Evolutionary conservation across 2,329 filamentous ascomycete genomes (phyloP).

Genomic region (Cladosporium sp.): DNA sequence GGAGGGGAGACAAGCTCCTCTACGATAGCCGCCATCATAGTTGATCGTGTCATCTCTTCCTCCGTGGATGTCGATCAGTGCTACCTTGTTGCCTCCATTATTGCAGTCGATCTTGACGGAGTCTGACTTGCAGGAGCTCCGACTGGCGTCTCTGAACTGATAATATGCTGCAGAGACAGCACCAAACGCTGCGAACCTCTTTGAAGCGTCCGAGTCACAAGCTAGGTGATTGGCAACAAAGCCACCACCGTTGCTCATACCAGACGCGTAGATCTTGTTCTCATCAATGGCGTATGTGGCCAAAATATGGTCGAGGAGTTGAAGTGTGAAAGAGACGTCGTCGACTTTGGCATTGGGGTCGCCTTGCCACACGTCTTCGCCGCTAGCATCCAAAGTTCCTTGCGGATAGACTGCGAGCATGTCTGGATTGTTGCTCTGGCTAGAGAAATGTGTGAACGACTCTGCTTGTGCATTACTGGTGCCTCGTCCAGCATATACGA

Average conservation of each 20-base stretch:
- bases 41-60: conserved; percentile 35
- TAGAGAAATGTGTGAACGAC: conserved; percentile 40
- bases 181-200: conserved; percentile 45
- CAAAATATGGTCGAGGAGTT: conserved; percentile 37
- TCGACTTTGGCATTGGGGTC: conserved; percentile 39
- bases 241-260: conserved; percentile 52
- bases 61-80: conserved; percentile 41
- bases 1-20: conserved; percentile 18
- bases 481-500: conserved; percentile 41
- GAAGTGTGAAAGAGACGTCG: conserved; percentile 40
- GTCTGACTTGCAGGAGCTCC: conserved; percentile 12
- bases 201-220: conserved; percentile 38
- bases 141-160: conserved; percentile 12
- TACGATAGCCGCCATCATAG: conserved; percentile 33
- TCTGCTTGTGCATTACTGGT: conserved; percentile 34
- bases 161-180: conserved; percentile 45
- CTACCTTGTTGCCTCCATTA: conserved; percentile 28
- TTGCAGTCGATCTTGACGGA: conserved; percentile 17
- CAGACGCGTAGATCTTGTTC: conserved; percentile 39
- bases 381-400: conserved; percentile 24
- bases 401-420: conserved; percentile 45
- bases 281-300: conserved; percentile 40
- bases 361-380: conserved; percentile 37
- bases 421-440: conserved; percentile 39
- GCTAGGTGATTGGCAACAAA: conserved; percentile 42